Percentiles rank a stretch among this genome's conserved stretches.
phyloP scores from a whole-genome alignment of 345 rosid species.

The Brassica rapa region DNA sequence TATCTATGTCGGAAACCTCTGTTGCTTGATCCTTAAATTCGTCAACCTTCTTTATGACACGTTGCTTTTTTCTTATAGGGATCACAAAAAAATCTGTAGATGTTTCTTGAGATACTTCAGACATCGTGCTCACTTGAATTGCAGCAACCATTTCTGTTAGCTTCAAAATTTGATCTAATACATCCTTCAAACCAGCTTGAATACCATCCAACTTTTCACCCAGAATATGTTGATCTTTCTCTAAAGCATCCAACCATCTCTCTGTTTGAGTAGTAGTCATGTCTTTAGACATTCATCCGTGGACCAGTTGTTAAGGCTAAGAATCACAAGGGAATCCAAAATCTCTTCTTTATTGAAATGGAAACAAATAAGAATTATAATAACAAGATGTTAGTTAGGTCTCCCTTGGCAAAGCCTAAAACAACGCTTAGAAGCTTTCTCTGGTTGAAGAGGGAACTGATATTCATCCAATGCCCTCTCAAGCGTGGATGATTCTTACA shows the following conservation, averaged over 20 bases:
- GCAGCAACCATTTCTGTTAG: conserved; percentile 26
- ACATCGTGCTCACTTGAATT: conserved; percentile 8
- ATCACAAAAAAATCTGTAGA: conserved; percentile 7
- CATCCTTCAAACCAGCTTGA: conserved; percentile 5
- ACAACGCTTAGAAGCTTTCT: too few relatives aligned
- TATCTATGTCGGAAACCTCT: neutral
- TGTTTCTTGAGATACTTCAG: conserved; percentile 8
- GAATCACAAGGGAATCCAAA: too few relatives aligned
- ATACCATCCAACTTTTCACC: conserved; percentile 9
- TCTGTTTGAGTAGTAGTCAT: conserved; percentile 2
- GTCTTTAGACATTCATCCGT: neutral
- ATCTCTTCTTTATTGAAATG: too few relatives aligned
- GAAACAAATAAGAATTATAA: too few relatives aligned
- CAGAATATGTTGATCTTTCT: neutral
- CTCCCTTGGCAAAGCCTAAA: too few relatives aligned
- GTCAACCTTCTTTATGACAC: neutral
- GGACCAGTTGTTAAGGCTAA: too few relatives aligned
- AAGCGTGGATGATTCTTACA: conserved; percentile 18
- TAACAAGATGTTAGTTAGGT: too few relatives aligned
- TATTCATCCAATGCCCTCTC: neutral
- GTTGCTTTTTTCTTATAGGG: neutral
- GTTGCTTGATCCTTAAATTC: neutral
- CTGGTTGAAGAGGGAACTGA: neutral
- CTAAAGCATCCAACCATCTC: neutral
- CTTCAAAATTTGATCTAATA: conserved; percentile 8